Conservation (phyloP, 345 rosid genomes). For the Syzygium oleosum region DNA sequence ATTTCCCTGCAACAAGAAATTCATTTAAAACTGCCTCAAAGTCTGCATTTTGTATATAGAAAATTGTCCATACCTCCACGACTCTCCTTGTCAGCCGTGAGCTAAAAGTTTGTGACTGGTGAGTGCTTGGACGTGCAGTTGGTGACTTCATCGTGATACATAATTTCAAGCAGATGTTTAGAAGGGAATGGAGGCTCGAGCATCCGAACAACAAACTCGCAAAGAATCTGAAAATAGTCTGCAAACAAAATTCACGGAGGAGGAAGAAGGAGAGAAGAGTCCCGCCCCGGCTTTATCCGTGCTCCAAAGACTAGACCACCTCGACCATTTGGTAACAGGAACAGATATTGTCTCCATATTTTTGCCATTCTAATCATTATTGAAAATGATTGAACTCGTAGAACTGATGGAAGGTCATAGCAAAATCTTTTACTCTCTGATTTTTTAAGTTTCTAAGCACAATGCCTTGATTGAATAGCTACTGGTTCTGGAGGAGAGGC, state of each 20-base stretch:
- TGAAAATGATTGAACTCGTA: neutral
- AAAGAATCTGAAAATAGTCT: neutral
- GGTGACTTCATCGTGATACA: neutral
- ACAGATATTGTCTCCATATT: neutral
- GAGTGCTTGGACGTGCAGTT: neutral
- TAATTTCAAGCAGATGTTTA: neutral
- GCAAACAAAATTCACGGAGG: neutral
- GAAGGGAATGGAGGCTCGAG: neutral
- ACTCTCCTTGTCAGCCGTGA: neutral
- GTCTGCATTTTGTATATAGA: neutral
- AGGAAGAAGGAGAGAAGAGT: neutral
- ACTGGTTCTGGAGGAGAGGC: constrained; percentile 22
- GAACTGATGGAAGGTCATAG: neutral
- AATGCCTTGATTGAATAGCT: neutral
- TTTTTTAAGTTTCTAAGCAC: neutral
- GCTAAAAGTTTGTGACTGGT: neutral
- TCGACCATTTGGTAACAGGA: constrained; percentile 23
- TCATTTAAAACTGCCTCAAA: neutral
- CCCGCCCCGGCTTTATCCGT: constrained; percentile 14
- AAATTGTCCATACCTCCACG: neutral
- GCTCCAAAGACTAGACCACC: constrained; percentile 26
- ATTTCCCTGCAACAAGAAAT: neutral
- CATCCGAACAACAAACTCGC: neutral
- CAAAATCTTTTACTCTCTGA: neutral
- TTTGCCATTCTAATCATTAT: neutral